Evolutionary conservation across 169 alveolate genomes (phyloP).

Genomic region (Cryptosporidium xiaoi): DNA sequence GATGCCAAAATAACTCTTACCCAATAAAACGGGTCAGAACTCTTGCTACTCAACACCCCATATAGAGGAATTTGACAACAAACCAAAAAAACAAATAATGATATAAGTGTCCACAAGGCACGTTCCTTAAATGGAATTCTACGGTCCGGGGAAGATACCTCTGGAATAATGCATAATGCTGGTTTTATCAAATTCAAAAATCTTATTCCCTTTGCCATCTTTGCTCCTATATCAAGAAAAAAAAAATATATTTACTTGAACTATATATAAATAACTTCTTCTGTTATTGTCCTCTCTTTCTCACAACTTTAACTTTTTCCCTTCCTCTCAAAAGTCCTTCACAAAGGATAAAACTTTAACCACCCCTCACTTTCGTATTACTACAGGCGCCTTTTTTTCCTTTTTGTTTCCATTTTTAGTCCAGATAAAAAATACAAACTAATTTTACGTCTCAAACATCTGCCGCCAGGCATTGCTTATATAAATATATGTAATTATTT

Average conservation of each 20-base stretch:
- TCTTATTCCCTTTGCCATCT: slow-evolving; percentile 78
- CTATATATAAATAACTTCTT: background rate
- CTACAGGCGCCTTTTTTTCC: slow-evolving; percentile 7
- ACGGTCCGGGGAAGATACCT: slow-evolving; percentile 95
- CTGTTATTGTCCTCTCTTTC: background rate
- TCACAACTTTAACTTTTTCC: too few species aligned
- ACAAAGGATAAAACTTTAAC: too few species aligned
- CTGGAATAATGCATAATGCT: slow-evolving; percentile 96
- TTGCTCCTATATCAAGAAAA: background rate
- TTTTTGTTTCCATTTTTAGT: slow-evolving; percentile 18
- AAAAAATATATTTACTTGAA: background rate
- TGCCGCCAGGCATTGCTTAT: too few species aligned
- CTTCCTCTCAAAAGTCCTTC: too few species aligned
- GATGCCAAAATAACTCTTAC: slow-evolving; percentile 98
- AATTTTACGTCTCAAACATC: slow-evolving; percentile 26
- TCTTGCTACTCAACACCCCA: slow-evolving; percentile 95
- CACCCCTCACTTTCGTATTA: slow-evolving; percentile 60
- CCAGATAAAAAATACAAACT: slow-evolving; percentile 7
- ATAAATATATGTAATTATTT: too few species aligned
- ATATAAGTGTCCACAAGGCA: slow-evolving; percentile 97
- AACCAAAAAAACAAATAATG: slow-evolving; percentile 95
- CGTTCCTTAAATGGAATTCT: slow-evolving; percentile 95
- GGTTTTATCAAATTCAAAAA: slow-evolving; percentile 96
- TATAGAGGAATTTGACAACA: slow-evolving; percentile 98
- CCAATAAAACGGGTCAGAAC: slow-evolving; percentile 99